A percentile compares a stretch with the other conserved stretches of the same genome.
These are phyloP conservation scores for Suillus occidentalis DNA, from an alignment of 768 basidiomycete species.

Conservation along the genomic window DNA sequence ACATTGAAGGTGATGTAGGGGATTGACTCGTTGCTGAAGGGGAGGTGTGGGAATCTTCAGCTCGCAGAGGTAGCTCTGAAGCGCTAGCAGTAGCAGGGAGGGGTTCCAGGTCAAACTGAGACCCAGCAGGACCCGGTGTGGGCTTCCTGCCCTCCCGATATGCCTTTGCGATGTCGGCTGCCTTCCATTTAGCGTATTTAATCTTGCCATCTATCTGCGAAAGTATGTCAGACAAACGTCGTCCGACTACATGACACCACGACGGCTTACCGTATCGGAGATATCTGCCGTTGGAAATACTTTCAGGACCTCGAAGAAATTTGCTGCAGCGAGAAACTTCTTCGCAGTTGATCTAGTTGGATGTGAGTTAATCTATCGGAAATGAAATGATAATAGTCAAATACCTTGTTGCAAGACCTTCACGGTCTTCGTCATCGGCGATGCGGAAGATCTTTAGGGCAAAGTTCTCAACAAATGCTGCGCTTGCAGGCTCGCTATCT, in stretches of 20 bases:
- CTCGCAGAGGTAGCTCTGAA: constrained; percentile 18
- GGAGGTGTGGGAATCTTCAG: constrained; percentile 26
- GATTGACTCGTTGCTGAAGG: constrained; percentile 24
- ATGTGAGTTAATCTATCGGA: constrained; percentile 11
- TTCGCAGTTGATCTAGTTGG: constrained; percentile 76
- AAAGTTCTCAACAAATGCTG: constrained; percentile 94
- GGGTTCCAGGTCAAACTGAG: constrained; percentile 26
- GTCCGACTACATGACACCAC: not conserved
- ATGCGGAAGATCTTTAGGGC: constrained; percentile 83
- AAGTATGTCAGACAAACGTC: constrained; percentile 4
- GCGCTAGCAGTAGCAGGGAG: constrained; percentile 8
- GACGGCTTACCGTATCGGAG: constrained; percentile 53
- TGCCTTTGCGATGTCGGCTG: constrained; percentile 91
- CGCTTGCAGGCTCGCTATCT: constrained; percentile 76
- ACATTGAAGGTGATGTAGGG: constrained; percentile 14
- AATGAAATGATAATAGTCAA: not conserved
- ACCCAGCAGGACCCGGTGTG: constrained; percentile 71
- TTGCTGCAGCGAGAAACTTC: constrained; percentile 92
- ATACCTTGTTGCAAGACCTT: constrained; percentile 74
- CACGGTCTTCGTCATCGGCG: constrained; percentile 91
- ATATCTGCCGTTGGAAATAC: constrained; percentile 64
- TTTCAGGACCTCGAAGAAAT: constrained; percentile 88
- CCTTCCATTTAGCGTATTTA: constrained; percentile 96
- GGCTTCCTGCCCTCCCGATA: constrained; percentile 91
- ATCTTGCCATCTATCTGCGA: constrained; percentile 81